These are phyloP conservation scores for Aureobasidium subglaciale DNA, from an alignment of 2,329 filamentous ascomycete genomes.

Conservation along the genomic window DNA sequence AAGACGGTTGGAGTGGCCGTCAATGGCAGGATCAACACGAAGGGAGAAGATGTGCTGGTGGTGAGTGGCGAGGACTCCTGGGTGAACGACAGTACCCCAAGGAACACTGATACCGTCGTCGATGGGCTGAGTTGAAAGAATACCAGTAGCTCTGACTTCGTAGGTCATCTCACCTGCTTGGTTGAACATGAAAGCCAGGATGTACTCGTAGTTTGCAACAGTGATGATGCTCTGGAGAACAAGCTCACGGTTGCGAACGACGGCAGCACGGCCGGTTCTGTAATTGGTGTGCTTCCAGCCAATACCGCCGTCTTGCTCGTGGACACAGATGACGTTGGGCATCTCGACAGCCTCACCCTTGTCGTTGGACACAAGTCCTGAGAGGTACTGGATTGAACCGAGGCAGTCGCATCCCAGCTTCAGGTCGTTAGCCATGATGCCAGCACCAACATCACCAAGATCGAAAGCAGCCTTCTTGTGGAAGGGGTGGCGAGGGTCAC, in stretches of 20 bases:
- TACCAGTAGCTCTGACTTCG: slow-evolving; percentile 62
- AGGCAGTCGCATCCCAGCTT: slow-evolving; percentile 65
- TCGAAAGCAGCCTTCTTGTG: slow-evolving; percentile 67
- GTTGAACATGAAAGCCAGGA: slow-evolving; percentile 65
- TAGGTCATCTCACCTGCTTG: slow-evolving; percentile 61
- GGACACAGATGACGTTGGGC: slow-evolving; percentile 62
- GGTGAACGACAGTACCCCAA: slow-evolving; percentile 62
- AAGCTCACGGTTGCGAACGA: slow-evolving; percentile 57
- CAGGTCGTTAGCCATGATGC: slow-evolving; percentile 62
- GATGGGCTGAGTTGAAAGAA: slow-evolving; percentile 60
- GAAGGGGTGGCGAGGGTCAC: slow-evolving; percentile 59
- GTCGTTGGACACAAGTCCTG: slow-evolving; percentile 50
- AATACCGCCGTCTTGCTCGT: slow-evolving; percentile 64
- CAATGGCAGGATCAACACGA: slow-evolving; percentile 42
- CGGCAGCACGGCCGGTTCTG: slow-evolving; percentile 55
- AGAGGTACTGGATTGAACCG: slow-evolving; percentile 62
- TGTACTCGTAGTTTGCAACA: slow-evolving; percentile 67
- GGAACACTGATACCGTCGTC: slow-evolving; percentile 57
- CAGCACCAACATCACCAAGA: slow-evolving; percentile 59
- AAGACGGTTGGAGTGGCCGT: slow-evolving; percentile 40
- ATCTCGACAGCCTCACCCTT: slow-evolving; percentile 52
- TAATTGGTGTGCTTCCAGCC: slow-evolving; percentile 69
- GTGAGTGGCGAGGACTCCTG: slow-evolving; percentile 60
- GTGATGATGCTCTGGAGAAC: slow-evolving; percentile 66
- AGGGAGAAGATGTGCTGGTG: slow-evolving; percentile 69